Percentiles rank a stretch among this genome's conserved stretches.
Conservation (phyloP, 2,329 filamentous ascomycete species). For the Diaporthe caulivora region DNA sequence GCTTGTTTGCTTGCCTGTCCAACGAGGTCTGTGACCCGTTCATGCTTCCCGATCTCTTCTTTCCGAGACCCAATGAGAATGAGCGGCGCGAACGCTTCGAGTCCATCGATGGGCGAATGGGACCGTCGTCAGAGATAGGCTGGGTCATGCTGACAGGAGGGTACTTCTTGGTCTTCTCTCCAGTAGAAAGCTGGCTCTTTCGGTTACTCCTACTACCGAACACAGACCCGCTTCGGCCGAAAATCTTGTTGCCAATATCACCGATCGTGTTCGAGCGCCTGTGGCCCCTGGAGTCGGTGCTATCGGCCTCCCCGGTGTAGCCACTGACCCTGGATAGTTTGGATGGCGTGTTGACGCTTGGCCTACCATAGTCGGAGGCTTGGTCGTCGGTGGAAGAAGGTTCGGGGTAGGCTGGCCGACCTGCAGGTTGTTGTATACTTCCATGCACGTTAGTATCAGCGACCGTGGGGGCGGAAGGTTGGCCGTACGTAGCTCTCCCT, state of each 20-base stretch:
- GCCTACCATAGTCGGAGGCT: constrained; percentile 65
- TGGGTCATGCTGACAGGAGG: constrained; percentile 93
- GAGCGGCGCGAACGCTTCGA: constrained; percentile 76
- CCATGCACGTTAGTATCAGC: constrained; percentile 91
- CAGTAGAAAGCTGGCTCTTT: constrained; percentile 56
- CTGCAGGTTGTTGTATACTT: constrained; percentile 83
- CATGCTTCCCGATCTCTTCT: constrained; percentile 78
- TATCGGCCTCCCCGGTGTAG: constrained; percentile 67
- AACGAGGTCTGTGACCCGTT: constrained; percentile 66
- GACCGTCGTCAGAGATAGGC: constrained; percentile 70
- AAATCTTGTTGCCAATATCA: constrained; percentile 85
- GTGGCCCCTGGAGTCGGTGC: constrained; percentile 66
- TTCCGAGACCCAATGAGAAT: constrained; percentile 76
- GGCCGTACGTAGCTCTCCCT: constrained; percentile 82
- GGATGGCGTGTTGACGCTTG: constrained; percentile 69
- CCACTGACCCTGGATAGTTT: constrained; percentile 71
- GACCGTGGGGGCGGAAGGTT: constrained; percentile 87
- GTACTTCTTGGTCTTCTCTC: constrained; percentile 79
- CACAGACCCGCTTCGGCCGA: constrained; percentile 85
- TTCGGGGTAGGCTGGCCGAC: constrained; percentile 73
- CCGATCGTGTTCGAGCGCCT: constrained; percentile 82
- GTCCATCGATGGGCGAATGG: constrained; percentile 74
- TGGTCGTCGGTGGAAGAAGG: constrained; percentile 56
- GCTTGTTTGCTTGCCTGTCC: constrained; percentile 67
- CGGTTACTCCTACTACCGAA: constrained; percentile 72